Evolutionary conservation across 345 rosid species (phyloP).

Genomic region (Camelina sativa): DNA sequence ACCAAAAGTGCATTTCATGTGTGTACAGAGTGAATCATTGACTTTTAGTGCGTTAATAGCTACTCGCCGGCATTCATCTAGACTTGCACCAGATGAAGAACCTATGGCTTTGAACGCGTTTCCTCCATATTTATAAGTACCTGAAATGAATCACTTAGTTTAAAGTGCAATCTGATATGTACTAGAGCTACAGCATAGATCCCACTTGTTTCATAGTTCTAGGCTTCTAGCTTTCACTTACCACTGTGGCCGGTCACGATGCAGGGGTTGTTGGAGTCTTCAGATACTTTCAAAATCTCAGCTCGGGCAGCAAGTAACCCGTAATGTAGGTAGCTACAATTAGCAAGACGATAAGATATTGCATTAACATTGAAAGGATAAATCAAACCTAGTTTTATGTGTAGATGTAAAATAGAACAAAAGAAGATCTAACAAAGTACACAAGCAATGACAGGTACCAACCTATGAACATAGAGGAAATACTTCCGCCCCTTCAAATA

Average conservation of each 20-base stretch:
- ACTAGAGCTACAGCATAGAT: neutral
- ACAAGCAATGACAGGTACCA: slow-evolving; percentile 12
- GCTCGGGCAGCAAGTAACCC: slow-evolving; percentile 98
- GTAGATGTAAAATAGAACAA: neutral
- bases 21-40: slow-evolving; percentile 79
- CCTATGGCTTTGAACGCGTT: slow-evolving; percentile 59
- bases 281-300: slow-evolving; percentile 76
- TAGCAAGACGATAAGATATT: slow-evolving; percentile 17
- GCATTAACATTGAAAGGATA: neutral
- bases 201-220: neutral
- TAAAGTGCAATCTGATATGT: neutral
- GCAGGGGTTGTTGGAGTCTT: slow-evolving; percentile 77
- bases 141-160: slow-evolving; percentile 42
- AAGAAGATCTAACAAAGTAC: slow-evolving; percentile 15
- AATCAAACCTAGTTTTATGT: neutral
- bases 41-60: slow-evolving; percentile 81
- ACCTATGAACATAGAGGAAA: slow-evolving; percentile 98
- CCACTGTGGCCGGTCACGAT: slow-evolving; percentile 79
- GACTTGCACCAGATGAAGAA: slow-evolving; percentile 71
- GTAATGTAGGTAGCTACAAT: slow-evolving; percentile 82
- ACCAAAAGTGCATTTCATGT: slow-evolving; percentile 93
- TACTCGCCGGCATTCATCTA: slow-evolving; percentile 75
- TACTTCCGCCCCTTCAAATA: slow-evolving; percentile 72
- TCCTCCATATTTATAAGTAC: slow-evolving; percentile 85
- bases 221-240: slow-evolving; percentile 39